Percentiles rank a stretch among this genome's conserved stretches.
Evolutionary conservation across 2,329 filamentous ascomycete species (phyloP).

Genomic region (Apiospora aurea): DNA sequence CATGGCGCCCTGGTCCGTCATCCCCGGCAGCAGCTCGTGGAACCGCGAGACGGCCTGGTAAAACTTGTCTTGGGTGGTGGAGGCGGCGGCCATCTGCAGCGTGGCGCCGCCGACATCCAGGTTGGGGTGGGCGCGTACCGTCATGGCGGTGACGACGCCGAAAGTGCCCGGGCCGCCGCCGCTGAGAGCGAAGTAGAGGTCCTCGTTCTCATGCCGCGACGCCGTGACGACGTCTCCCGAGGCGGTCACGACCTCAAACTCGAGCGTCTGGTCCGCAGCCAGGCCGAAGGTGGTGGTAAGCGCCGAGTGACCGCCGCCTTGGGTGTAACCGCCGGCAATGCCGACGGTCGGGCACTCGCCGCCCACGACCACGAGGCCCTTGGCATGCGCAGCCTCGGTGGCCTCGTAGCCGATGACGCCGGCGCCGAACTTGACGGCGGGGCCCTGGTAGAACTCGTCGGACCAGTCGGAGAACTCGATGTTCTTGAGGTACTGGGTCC

Average conservation of each 20-base stretch:
- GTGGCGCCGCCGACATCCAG: slow-evolving; percentile 33
- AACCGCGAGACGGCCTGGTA: slow-evolving; percentile 35
- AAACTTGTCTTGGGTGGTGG: slow-evolving; percentile 33
- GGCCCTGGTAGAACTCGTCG: slow-evolving; percentile 34
- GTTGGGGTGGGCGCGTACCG: slow-evolving; percentile 33
- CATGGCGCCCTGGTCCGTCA: slow-evolving; percentile 36
- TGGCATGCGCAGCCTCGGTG: slow-evolving; percentile 39
- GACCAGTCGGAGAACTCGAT: slow-evolving; percentile 36
- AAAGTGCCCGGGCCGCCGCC: slow-evolving; percentile 59
- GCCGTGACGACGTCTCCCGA: slow-evolving; percentile 44
- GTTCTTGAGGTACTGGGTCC: slow-evolving; percentile 42
- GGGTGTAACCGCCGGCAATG: slow-evolving; percentile 58
- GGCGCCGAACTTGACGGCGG: slow-evolving; percentile 39
- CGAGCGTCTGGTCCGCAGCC: slow-evolving; percentile 55
- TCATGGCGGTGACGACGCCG: slow-evolving; percentile 49
- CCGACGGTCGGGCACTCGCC: slow-evolving; percentile 59
- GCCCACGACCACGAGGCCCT: slow-evolving; percentile 51
- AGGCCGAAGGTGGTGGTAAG: slow-evolving; percentile 54
- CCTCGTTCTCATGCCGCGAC: slow-evolving; percentile 48
- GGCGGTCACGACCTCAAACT: slow-evolving; percentile 52
- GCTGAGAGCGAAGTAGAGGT: slow-evolving; percentile 61
- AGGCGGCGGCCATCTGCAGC: slow-evolving; percentile 32
- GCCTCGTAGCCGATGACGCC: slow-evolving; percentile 38
- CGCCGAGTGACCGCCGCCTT: slow-evolving; percentile 60
- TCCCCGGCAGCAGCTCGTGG: slow-evolving; percentile 35